Conservation (phyloP, 345 rosid species). For the Melaleuca alternifolia region DNA sequence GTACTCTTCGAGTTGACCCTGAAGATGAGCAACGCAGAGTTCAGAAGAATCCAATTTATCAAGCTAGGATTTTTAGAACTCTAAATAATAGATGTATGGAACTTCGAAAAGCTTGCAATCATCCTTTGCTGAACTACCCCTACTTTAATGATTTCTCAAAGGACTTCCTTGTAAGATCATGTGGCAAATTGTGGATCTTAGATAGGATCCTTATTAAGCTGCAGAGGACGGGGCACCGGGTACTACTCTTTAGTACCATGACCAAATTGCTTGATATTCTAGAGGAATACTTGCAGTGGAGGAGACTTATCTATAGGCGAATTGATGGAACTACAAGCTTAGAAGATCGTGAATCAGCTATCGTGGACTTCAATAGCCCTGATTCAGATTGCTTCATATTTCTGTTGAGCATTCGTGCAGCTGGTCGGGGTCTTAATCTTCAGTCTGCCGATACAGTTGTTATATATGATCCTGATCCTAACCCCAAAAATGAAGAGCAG, state of each 20-base stretch:
- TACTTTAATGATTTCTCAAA: conserved; percentile 81
- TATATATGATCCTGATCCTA: conserved; percentile 99
- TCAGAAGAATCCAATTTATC: conserved; percentile 73
- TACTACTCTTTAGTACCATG: conserved; percentile 98
- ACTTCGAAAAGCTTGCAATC: conserved; percentile 93
- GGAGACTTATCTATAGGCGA: conserved; percentile 78
- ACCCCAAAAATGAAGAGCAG: conserved; percentile 99
- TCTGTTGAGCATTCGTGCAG: conserved; percentile 96
- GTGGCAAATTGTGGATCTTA: conserved; percentile 94
- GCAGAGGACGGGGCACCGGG: conserved; percentile 92
- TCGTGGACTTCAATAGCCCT: conserved; percentile 87
- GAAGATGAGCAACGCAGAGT: conserved; percentile 77
- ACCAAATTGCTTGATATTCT: conserved; percentile 95
- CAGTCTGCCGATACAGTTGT: conserved; percentile 98
- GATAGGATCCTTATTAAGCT: conserved; percentile 94
- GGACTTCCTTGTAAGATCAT: conserved; percentile 85
- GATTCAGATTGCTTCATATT: conserved; percentile 89
- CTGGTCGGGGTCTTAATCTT: conserved; percentile 99
- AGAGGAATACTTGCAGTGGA: conserved; percentile 98
- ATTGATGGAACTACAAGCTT: conserved; percentile 99
- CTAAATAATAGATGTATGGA: conserved; percentile 99
- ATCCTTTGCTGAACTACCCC: conserved; percentile 96
- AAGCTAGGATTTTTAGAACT: conserved; percentile 62
- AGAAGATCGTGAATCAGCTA: conserved; percentile 99
- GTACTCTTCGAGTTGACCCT: conserved; percentile 93